phyloP scores from a whole-genome alignment of 257 asterid genomes.

The Solanum lignicaule region DNA sequence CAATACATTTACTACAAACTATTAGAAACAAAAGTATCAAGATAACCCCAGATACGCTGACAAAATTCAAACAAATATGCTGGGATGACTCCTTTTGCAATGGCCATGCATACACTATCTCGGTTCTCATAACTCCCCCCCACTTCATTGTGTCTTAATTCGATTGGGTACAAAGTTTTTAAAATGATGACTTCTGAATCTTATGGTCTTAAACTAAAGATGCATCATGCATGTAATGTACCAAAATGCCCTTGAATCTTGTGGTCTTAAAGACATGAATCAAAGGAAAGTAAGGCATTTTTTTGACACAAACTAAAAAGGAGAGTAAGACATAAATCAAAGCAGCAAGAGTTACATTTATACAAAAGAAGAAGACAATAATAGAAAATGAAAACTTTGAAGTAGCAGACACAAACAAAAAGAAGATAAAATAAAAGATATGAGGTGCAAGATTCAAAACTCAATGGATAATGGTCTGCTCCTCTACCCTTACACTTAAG shows the following conservation, averaged over 20 bases:
- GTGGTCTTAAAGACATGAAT: not conserved
- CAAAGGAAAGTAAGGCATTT: not conserved
- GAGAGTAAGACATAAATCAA: not conserved
- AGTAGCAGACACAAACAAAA: not conserved
- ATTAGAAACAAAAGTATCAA: not conserved
- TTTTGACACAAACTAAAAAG: not conserved
- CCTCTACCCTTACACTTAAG: not conserved
- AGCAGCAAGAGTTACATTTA: not conserved
- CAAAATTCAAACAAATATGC: not conserved
- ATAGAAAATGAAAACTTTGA: not conserved
- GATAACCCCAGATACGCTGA: not conserved
- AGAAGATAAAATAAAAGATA: not conserved
- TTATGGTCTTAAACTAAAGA: not conserved
- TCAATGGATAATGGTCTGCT: not conserved
- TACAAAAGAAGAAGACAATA: not conserved
- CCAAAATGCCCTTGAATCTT: not conserved
- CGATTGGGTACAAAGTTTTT: not conserved
- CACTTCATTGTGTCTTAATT: not conserved
- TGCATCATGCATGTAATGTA: not conserved
- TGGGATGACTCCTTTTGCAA: not conserved
- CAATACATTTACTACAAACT: slow-evolving; percentile 2
- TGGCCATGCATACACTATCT: not conserved
- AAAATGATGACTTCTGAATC: not conserved
- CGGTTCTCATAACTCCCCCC: not conserved
- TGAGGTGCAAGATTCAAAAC: not conserved